A percentile compares a stretch with the other conserved stretches of the same genome.
These are phyloP conservation scores for Petrea volubilis DNA, from an alignment of 257 asterid species.

Conservation along the genomic window DNA sequence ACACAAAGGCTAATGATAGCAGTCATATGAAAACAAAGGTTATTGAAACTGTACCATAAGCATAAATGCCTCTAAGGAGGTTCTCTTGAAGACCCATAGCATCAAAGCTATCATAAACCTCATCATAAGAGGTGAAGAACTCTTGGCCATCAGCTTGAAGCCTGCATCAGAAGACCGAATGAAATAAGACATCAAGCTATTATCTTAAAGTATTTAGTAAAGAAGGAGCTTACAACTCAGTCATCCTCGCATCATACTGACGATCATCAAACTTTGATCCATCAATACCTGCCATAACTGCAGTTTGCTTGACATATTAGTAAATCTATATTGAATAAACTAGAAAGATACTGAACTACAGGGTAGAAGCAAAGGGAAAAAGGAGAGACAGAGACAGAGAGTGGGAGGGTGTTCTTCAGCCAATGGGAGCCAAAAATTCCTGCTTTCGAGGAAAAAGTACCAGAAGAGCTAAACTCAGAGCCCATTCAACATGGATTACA, in stretches of 20 bases:
- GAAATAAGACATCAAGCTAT: neutral
- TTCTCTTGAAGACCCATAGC: conserved; percentile 44
- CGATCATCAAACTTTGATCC: conserved; percentile 57
- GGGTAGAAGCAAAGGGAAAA: too few species aligned
- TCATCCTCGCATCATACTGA: conserved; percentile 54
- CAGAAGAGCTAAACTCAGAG: conserved; percentile 49
- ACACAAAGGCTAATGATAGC: neutral
- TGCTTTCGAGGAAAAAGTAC: conserved; percentile 10
- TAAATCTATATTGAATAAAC: neutral
- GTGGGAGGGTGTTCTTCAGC: neutral
- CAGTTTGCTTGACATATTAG: conserved; percentile 17
- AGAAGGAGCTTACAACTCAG: conserved; percentile 44
- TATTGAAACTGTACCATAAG: conserved; percentile 32
- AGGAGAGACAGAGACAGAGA: too few species aligned
- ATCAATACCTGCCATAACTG: conserved; percentile 57
- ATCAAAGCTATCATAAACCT: conserved; percentile 39
- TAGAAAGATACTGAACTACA: neutral
- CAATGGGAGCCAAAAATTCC: neutral
- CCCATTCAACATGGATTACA: conserved; percentile 26
- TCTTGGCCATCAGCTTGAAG: conserved; percentile 40
- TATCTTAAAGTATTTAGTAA: neutral
- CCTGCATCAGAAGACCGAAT: conserved; percentile 25
- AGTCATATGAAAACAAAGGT: neutral
- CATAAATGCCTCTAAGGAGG: conserved; percentile 48
- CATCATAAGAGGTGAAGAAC: conserved; percentile 43